Evolutionary conservation across 192 early-diverging fungal species (phyloP).

Genomic region (Coemansia sp.): DNA sequence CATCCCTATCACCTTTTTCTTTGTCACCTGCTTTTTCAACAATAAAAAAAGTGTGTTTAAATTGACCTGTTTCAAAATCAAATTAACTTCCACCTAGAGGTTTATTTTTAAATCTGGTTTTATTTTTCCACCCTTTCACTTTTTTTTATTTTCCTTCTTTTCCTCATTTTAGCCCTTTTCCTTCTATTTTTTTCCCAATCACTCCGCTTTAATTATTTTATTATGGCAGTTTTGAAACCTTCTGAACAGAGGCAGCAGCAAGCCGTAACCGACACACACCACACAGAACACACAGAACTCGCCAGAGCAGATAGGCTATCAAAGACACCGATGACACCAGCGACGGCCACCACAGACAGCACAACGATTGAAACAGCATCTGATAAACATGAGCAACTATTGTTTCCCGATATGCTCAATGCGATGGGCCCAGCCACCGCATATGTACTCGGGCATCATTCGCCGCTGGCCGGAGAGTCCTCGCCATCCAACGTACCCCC

Average conservation of each 20-base stretch:
- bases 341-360: not conserved
- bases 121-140: not conserved
- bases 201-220: not conserved
- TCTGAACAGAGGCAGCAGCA: not conserved
- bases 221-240: not conserved
- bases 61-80: too few species aligned
- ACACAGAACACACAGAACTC: not conserved
- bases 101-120: not conserved
- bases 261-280: not conserved
- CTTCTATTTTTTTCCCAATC: not conserved
- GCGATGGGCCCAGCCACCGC: not conserved
- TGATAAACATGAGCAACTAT: not conserved
- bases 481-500: not conserved
- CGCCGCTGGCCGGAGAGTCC: not conserved
- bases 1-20: not conserved
- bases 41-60: not conserved
- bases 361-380: not conserved
- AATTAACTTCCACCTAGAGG: not conserved
- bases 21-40: not conserved
- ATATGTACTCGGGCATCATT: constrained; percentile 9
- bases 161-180: not conserved
- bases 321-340: not conserved
- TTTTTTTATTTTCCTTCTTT: not conserved
- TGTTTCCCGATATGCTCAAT: not conserved
- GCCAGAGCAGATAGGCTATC: not conserved